Evolutionary conservation across 2,329 filamentous ascomycete genomes (phyloP).

Genomic region (Penicillium fuscoglaucum): DNA sequence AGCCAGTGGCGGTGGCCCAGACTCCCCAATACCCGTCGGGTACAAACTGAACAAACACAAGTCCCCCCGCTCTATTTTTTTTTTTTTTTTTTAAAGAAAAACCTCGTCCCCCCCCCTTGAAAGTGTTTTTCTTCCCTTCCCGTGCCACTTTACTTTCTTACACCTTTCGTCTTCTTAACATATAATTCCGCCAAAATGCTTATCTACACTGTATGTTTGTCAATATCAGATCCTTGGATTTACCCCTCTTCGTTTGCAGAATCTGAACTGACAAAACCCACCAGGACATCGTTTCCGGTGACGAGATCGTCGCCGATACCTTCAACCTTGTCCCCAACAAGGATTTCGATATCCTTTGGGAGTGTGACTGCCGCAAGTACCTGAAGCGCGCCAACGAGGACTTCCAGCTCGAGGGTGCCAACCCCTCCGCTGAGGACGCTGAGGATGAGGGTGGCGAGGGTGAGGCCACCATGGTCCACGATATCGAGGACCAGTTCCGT

Average conservation of each 20-base stretch:
- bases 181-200: slow-evolving; percentile 62
- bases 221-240: not conserved
- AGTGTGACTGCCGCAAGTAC: slow-evolving; percentile 91
- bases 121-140: slow-evolving; percentile 29
- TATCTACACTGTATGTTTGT: slow-evolving; percentile 63
- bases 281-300: slow-evolving; percentile 83
- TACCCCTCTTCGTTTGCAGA: not conserved
- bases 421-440: slow-evolving; percentile 87
- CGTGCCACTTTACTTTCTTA: slow-evolving; percentile 26
- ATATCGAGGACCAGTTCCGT: slow-evolving; percentile 91
- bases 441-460: slow-evolving; percentile 74
- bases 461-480: slow-evolving; percentile 68
- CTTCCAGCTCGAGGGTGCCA: slow-evolving; percentile 72
- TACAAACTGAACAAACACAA: slow-evolving; percentile 18
- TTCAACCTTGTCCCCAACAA: slow-evolving; percentile 66
- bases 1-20: slow-evolving; percentile 6
- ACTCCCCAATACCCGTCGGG: not conserved
- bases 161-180: slow-evolving; percentile 16
- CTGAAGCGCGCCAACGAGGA: slow-evolving; percentile 67
- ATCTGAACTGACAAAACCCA: slow-evolving; percentile 14
- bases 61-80: slow-evolving; percentile 2
- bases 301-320: slow-evolving; percentile 97
- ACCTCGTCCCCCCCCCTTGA: slow-evolving; percentile 33
- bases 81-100: slow-evolving; percentile 17
- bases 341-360: slow-evolving; percentile 77